phyloP scores from a whole-genome alignment of 2,329 filamentous ascomycete species.

The Monosporascus sp. region DNA sequence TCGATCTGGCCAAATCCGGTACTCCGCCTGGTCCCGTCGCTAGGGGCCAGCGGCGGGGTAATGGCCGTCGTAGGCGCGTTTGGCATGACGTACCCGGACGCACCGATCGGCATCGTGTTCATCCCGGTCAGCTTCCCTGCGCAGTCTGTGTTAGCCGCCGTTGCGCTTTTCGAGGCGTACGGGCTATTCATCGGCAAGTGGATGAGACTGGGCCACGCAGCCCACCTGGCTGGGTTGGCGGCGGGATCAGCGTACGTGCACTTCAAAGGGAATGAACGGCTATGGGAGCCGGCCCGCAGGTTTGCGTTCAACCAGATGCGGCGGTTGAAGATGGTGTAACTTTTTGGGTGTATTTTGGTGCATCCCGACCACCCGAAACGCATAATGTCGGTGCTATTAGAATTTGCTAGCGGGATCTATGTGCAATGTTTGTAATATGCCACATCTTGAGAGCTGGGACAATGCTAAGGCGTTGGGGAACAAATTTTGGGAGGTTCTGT shows the following conservation, averaged over 20 bases:
- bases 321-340: constrained; percentile 14
- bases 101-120: constrained; percentile 14
- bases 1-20: constrained; percentile 10
- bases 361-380: too few relatives aligned
- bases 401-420: too few relatives aligned
- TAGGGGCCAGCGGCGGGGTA: constrained; percentile 20
- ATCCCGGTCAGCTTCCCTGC: constrained; percentile 12
- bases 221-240: constrained; percentile 19
- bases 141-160: constrained; percentile 3
- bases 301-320: constrained; percentile 18
- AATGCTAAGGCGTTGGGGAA: too few relatives aligned
- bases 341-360: neutral
- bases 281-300: constrained; percentile 19
- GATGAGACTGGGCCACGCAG: constrained; percentile 10
- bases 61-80: constrained; percentile 19
- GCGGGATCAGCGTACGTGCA: constrained; percentile 17
- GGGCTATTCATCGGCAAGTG: constrained; percentile 18
- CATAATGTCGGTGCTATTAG: too few relatives aligned
- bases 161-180: constrained; percentile 15
- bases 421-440: too few relatives aligned
- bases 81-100: constrained; percentile 10
- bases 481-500: too few relatives aligned
- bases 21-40: neutral
- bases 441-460: too few relatives aligned
- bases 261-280: constrained; percentile 11